Evolutionary conservation across 495 filamentous ascomycete genomes (phyloP), one percentile per base, ranked within the genome.

Genomic region (Chaetomidium leptoderma): DNA sequence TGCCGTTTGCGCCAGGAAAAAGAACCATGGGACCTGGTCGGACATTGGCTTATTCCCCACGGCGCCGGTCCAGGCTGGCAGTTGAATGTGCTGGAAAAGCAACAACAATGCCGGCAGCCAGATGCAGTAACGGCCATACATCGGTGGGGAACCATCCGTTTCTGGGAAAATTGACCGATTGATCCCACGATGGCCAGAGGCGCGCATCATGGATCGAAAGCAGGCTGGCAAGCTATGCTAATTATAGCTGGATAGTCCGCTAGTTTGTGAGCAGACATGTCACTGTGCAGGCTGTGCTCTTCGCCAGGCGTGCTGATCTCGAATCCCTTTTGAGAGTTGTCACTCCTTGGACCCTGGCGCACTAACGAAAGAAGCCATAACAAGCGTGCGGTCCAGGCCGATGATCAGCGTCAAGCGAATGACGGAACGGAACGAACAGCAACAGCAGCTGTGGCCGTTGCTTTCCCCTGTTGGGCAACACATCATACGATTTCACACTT

Each of bases 391-490:
- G 61, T 62, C 44, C 61, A 59, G 53, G 63, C 63, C 62, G 63
- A 53, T 55, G 63, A 68, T 68, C 63, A 66, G 56, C 61, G 66
- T 63, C 62, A 68, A 64, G 58, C 58, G 43, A 56, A 57, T 57
- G 60, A 61, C 65, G 48, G 66, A 59, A 60, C 50, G 43, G 58
- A 59, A 60, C 50, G 43, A 60, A 58, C 58, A 55, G 53, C 44
- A 45, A 48, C n/a, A 47, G 55, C 27, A 29, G 51, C 58, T 55
- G 55, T 32, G 33, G 36, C 29, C 26, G 35, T 30, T 9, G 19
- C 44, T 46, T 50, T 42, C 10, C 62, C 47, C n/a, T 53, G 30
- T 17, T 48, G 29, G 59, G 54, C 17, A 44, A 43, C 43, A 52
- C n/a, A 45, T 55, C 30, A 33, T 26, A n/a, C 27, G 35, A 44